Evolutionary conservation across 2,329 filamentous ascomycete species (phyloP).

Genomic region (Xylariales sp.): DNA sequence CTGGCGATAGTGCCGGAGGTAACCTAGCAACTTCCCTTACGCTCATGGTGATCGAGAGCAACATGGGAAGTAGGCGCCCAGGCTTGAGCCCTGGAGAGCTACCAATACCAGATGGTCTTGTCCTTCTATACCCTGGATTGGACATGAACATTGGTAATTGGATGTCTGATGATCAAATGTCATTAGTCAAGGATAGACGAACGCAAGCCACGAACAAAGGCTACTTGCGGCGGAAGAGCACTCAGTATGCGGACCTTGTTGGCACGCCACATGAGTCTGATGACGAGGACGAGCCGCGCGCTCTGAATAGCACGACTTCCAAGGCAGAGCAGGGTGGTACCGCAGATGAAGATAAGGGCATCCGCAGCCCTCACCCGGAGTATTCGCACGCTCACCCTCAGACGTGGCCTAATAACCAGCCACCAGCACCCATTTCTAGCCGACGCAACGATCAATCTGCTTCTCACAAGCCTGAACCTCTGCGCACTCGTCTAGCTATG

Average conservation of each 20-base stretch:
- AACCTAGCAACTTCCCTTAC: conserved; percentile 77
- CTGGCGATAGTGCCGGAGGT: conserved; percentile 78
- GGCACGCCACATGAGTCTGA: conserved; percentile 80
- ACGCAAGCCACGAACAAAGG: conserved; percentile 73
- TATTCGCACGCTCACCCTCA: conserved; percentile 45
- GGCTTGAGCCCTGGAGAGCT: conserved; percentile 56
- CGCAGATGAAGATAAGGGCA: conserved; percentile 8
- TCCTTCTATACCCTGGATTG: conserved; percentile 83
- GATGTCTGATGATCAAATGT: conserved; percentile 99
- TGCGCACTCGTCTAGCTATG: conserved; percentile 86
- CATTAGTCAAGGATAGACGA: conserved; percentile 79
- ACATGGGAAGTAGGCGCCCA: conserved; percentile 49
- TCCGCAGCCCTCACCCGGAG: conserved; percentile 40
- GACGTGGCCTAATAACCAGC: conserved; percentile 24
- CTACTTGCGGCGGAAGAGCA: conserved; percentile 78
- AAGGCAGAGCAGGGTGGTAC: conserved; percentile 9
- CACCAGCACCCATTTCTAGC: conserved; percentile 12
- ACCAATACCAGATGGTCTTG: conserved; percentile 71
- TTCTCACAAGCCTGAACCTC: conserved; percentile 51
- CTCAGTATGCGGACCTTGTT: conserved; percentile 81
- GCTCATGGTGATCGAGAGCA: conserved; percentile 83
- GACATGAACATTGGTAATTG: conserved; percentile 98
- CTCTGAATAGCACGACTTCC: conserved; percentile 20
- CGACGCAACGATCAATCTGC: conserved; percentile 15
- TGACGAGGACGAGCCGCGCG: conserved; percentile 56